Evolutionary conservation across 352 stramenopile genomes (phyloP).

Genomic region (Pythium graminicola): DNA sequence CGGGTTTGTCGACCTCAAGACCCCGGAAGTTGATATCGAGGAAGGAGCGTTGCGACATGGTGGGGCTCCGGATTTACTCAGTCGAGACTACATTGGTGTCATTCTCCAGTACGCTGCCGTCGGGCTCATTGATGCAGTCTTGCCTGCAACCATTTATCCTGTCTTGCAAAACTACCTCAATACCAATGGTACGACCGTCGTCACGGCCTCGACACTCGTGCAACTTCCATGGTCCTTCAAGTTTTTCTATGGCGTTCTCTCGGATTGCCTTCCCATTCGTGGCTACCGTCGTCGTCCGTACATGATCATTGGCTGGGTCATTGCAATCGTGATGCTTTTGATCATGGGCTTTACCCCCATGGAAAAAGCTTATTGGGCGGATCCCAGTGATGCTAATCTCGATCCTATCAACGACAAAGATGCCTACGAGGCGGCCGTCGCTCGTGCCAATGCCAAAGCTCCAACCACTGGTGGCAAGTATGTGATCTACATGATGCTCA

Average conservation of each 20-base stretch:
- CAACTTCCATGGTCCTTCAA: slow-evolving; percentile 21
- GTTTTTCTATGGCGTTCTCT: slow-evolving; percentile 35
- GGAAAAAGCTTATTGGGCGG: slow-evolving; percentile 21
- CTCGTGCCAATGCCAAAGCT: slow-evolving; percentile 13
- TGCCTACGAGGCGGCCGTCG: not conserved
- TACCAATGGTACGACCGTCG: slow-evolving; percentile 4
- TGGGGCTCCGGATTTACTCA: slow-evolving; percentile 21
- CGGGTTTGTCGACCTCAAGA: slow-evolving; percentile 19
- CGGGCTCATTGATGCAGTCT: slow-evolving; percentile 25
- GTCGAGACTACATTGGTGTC: slow-evolving; percentile 28
- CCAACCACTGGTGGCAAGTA: slow-evolving; percentile 24
- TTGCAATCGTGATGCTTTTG: slow-evolving; percentile 26
- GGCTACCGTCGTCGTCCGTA: slow-evolving; percentile 36
- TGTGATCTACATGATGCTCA: slow-evolving; percentile 33
- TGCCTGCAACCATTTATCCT: slow-evolving; percentile 28
- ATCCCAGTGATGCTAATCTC: slow-evolving; percentile 8
- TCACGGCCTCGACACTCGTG: slow-evolving; percentile 14
- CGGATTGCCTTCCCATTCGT: slow-evolving; percentile 33
- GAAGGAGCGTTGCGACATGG: slow-evolving; percentile 21
- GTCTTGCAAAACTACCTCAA: slow-evolving; percentile 30
- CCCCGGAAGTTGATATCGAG: slow-evolving; percentile 13
- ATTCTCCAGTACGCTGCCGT: slow-evolving; percentile 26
- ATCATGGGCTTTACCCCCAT: slow-evolving; percentile 26
- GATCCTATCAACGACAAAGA: slow-evolving; percentile 3
- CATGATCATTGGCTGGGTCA: slow-evolving; percentile 32